Evolutionary conservation across 345 rosid species (phyloP), one percentile per base, ranked within the genome.

Genomic region (Rhodomyrtus tomentosa): DNA sequence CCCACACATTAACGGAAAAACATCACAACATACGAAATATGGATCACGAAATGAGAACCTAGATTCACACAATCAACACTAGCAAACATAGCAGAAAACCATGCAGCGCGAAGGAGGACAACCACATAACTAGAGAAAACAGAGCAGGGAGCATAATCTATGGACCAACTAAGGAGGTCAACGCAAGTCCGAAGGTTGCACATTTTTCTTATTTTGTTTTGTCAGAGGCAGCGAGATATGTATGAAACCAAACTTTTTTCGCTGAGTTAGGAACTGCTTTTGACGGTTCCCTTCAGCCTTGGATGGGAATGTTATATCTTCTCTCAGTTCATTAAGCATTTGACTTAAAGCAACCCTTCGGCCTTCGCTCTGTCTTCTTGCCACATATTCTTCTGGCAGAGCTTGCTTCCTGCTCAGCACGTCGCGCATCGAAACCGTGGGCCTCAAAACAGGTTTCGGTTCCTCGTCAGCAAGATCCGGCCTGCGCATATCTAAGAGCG

Each of bases 351-450:
- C 98, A 52, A 92, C 98, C 88, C 91, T 92, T 20, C 91, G 90
- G 82, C 96, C 90, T 24, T 90, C 96, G 0, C 83, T 85, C 0
- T 88, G 90, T 50, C 87, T 91, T 87, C 87, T 91, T 55, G 86
- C 85, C 14, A 58, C 90, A 83, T 86, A 89, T 32, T 93, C 94
- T 81, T 93, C 92, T 0, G 93, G 87, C 55, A 53, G 80, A 68
- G 90, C 89, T 89, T 94, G 99, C 90, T 95, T 95, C 88, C 92
- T 91, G 89, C 94, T 92, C 32, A 97, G 92, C n/a, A 97, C 91
- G 84, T 97, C 98, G 12, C 98, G 90, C 98, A 97, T 97, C 14
- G 99, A 97, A 86, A 97, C 93, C 4, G 93, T 93, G 72, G 98
- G 84, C 89, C 90, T 93, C 40, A 91, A 16, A 82, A 90, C 90